Evolutionary conservation across 208 protist species (phyloP), one percentile per base, ranked within the genome.

Genomic region (Leishmania aethiopica): DNA sequence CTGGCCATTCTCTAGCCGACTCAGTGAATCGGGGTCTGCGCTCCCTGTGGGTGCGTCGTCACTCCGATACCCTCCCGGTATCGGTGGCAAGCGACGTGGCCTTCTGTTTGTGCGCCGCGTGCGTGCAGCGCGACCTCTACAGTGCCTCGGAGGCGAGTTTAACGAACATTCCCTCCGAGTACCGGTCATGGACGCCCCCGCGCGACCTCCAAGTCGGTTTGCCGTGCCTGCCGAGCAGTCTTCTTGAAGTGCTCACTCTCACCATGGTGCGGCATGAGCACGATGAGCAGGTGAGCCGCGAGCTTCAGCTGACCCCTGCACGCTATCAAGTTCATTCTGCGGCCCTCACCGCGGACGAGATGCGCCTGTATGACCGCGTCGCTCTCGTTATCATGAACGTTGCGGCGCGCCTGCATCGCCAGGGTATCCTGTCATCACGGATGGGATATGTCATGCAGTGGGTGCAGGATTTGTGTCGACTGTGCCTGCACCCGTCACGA

Each of bases 221-320:
- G 66, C 69, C 72, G 15, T 80, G 80, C 35, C 57, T 82, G 69
- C 57, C 78, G 1, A 83, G 78, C 73, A 74, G 69, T 13, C 37
- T 84, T 35, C 60, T 86, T 35, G 79, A 84, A 4, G 49, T 87
- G 7, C 81, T 90, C 28, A 70, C 77, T 7, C 81, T 82, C 37
- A 84, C 89, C 35, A 88, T 89, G 70, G 64, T 91, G 42, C 88
- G 90, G 1, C 90, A 93, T 83, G 86, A 87, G 60, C 84, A 87
- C 37, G 86, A 80, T 66, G 76, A 84, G 32, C 76, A 84, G 32
- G 73, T 93, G 64, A 72, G 80, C 22, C 57, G 74, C 28, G 86
- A 90, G 22, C 73, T 91, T 32, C 69, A 81, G 57, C 83, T 94
- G 13, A 45, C 69, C 37, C 81, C 86, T 35, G 82, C 85, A 66